These are phyloP conservation scores for Claviceps sp. DNA, from an alignment of 2,329 filamentous ascomycete genomes.

Conservation along the genomic window DNA sequence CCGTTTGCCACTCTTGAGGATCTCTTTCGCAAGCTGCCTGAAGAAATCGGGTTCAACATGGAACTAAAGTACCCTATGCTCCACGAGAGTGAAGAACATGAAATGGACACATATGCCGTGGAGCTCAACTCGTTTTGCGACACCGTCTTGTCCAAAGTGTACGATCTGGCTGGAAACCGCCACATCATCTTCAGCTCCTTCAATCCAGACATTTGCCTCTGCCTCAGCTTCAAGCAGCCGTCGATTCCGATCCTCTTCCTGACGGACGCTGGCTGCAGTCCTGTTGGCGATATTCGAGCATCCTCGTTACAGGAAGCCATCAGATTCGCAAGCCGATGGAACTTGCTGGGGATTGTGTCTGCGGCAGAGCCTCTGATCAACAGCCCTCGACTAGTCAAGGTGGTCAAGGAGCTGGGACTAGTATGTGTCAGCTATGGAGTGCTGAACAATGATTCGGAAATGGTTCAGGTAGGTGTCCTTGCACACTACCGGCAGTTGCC, in stretches of 20 bases:
- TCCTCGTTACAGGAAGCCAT: constrained; percentile 91
- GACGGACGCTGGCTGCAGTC: constrained; percentile 69
- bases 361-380: constrained; percentile 80
- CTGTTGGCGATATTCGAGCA: constrained; percentile 79
- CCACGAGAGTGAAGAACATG: constrained; percentile 83
- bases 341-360: constrained; percentile 79
- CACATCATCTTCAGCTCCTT: constrained; percentile 96
- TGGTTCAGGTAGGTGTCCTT: constrained; percentile 55
- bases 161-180: constrained; percentile 67
- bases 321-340: constrained; percentile 89
- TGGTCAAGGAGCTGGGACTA: constrained; percentile 86
- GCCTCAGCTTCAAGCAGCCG: constrained; percentile 92
- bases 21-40: constrained; percentile 73
- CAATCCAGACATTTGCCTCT: constrained; percentile 90
- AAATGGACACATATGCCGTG: constrained; percentile 92
- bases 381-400: constrained; percentile 75
- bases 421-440: constrained; percentile 93
- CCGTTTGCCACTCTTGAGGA: constrained; percentile 93
- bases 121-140: constrained; percentile 96
- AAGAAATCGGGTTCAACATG: constrained; percentile 87
- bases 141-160: constrained; percentile 79
- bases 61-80: constrained; percentile 99
- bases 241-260: constrained; percentile 93
- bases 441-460: constrained; percentile 73
- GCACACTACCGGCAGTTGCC: not conserved